Percentiles rank a stretch among this genome's conserved stretches.
Conservation (phyloP, 1,139 yeast species). For the Debaryomyces nepalensis region DNA sequence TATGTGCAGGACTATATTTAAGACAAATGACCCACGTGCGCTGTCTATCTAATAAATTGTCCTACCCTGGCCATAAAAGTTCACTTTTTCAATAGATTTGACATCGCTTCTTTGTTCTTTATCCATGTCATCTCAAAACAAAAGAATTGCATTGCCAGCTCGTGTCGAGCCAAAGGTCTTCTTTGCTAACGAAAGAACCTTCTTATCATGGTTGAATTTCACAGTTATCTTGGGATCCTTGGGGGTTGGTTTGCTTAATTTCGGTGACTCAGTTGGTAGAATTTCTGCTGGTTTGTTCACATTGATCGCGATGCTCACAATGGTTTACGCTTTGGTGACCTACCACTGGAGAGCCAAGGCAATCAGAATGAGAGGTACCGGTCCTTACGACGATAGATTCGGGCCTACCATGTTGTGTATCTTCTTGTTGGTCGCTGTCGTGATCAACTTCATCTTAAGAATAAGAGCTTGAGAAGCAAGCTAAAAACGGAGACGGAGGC, state of each 20-base stretch:
- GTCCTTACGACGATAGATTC: slow-evolving; percentile 97
- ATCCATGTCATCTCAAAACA: slow-evolving; percentile 39
- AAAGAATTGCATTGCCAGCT: slow-evolving; percentile 96
- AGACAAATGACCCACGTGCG: slow-evolving; percentile 10
- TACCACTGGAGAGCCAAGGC: slow-evolving; percentile 99
- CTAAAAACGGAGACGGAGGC: not conserved
- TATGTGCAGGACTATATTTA: not conserved
- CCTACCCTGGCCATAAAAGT: too few species aligned
- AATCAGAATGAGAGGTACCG: slow-evolving; percentile 93
- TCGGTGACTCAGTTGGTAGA: slow-evolving; percentile 93
- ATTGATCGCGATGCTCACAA: slow-evolving; percentile 93
- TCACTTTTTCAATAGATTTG: not conserved
- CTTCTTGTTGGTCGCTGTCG: slow-evolving; percentile 89
- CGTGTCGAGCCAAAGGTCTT: slow-evolving; percentile 98
- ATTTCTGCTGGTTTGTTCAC: slow-evolving; percentile 95
- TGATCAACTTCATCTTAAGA: slow-evolving; percentile 87
- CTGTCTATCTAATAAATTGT: slow-evolving; percentile 1
- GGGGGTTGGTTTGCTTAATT: slow-evolving; percentile 93
- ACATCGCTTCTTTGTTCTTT: not conserved
- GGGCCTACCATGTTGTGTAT: slow-evolving; percentile 99
- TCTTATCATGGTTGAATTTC: slow-evolving; percentile 96
- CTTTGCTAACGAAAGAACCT: slow-evolving; percentile 98
- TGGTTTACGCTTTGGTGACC: slow-evolving; percentile 92
- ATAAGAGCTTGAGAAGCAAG: slow-evolving; percentile 52
- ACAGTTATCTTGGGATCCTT: slow-evolving; percentile 96